These are phyloP conservation scores for Aspergillus panamensis DNA, from an alignment of 495 filamentous ascomycete genomes.

Conservation along the genomic window DNA sequence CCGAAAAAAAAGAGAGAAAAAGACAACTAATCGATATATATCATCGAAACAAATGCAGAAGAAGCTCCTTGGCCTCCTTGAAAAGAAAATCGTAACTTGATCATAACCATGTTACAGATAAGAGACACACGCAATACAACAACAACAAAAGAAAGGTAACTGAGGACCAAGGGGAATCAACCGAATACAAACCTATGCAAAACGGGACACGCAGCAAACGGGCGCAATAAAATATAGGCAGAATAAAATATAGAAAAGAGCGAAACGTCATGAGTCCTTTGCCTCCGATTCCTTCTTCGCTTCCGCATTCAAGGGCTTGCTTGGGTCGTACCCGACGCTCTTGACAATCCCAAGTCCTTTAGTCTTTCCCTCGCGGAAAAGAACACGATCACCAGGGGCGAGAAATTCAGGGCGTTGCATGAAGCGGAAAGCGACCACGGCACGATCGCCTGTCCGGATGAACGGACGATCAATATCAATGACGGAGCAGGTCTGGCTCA, in stretches of 20 bases:
- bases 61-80: too few species aligned
- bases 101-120: neutral
- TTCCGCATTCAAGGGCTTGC: conserved; percentile 53
- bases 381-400: conserved; percentile 77
- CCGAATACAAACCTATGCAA: neutral
- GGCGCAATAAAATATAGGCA: neutral
- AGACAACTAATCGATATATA: neutral
- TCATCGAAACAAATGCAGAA: too few species aligned
- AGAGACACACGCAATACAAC: neutral
- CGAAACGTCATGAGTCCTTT: conserved; percentile 6
- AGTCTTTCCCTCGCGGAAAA: conserved; percentile 93
- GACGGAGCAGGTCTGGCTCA: conserved; percentile 93
- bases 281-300: conserved; percentile 22
- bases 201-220: neutral
- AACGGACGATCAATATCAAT: conserved; percentile 97
- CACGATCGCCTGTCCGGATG: conserved; percentile 90
- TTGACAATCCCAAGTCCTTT: conserved; percentile 97
- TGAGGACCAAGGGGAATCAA: neutral
- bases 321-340: conserved; percentile 77
- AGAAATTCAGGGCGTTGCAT: conserved; percentile 96
- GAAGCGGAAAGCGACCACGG: conserved; percentile 88
- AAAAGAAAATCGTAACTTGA: neutral
- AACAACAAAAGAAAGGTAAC: neutral
- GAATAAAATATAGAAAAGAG: conserved; percentile 4
- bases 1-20: neutral